A percentile compares a stretch with the other conserved stretches of the same genome.
phyloP scores from a whole-genome alignment of 2,329 filamentous ascomycete genomes.

The Penicillium decumbens region DNA sequence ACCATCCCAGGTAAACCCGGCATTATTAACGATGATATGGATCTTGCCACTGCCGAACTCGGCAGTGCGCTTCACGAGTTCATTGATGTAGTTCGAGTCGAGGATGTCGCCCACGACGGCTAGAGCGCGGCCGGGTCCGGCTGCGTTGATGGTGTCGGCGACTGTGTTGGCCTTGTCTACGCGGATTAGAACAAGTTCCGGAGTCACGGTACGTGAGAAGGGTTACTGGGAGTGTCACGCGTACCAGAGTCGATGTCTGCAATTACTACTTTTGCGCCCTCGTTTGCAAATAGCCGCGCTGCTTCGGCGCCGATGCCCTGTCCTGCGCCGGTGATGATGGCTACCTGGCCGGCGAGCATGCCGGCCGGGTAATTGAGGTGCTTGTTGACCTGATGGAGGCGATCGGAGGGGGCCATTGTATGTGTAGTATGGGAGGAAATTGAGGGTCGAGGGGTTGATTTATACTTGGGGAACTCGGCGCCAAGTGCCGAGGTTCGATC shows the following conservation, averaged over 20 bases:
- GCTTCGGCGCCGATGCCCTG: conserved; percentile 86
- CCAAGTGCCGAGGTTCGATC: conserved; percentile 22
- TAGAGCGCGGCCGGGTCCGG: conserved; percentile 61
- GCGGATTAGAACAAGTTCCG: not conserved
- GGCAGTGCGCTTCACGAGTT: conserved; percentile 68
- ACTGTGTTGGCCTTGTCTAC: conserved; percentile 65
- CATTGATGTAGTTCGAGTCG: conserved; percentile 63
- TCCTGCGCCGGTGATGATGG: conserved; percentile 81
- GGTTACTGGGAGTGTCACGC: conserved; percentile 16
- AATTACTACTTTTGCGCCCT: conserved; percentile 78
- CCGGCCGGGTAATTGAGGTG: conserved; percentile 81
- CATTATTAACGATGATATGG: conserved; percentile 87
- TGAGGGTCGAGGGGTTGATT: conserved; percentile 4
- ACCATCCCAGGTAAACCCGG: conserved; percentile 87
- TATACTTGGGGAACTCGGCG: conserved; percentile 16
- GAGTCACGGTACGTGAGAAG: not conserved
- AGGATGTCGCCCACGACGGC: conserved; percentile 74
- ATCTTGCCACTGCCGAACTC: conserved; percentile 83
- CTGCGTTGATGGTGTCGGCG: conserved; percentile 64
- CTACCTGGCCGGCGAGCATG: conserved; percentile 71
- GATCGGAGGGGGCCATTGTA: conserved; percentile 48
- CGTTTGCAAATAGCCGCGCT: conserved; percentile 76
- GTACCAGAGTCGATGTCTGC: conserved; percentile 73
- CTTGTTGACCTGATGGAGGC: conserved; percentile 65
- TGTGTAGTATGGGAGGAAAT: conserved; percentile 1